Evolutionary conservation across 345 rosid species (phyloP), one percentile per base, ranked within the genome.

Genomic region (Rhizophora mangle): DNA sequence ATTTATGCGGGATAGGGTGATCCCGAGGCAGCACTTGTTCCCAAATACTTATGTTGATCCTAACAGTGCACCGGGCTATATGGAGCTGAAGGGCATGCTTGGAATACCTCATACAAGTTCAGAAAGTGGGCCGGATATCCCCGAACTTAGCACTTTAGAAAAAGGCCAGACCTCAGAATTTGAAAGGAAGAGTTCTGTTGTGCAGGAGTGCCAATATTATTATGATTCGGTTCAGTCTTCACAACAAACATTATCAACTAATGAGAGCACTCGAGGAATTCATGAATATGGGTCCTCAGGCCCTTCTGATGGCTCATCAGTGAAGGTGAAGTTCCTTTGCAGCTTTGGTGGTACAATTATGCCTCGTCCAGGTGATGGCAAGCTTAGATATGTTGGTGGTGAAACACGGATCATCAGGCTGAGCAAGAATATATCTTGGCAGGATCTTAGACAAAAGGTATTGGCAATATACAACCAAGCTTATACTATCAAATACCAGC

Each of bases 171-270:
- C 62, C 18, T 78, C 78, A 20, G 89, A 82, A 62, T 73, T 72
- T 67, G 83, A 75, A 64, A 74, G 62, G 54, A 51, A 70, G 58
- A 63, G 30, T 46, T 39, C 34, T 5, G 51, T 58, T 39, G 26
- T 15, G n/a, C 76, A 72, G 16, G 80, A 77, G 16, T 64, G 71
- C 39, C 64, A 60, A 49, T 39, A 65, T 62, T 70, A 68, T 72
- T 72, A 74, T 68, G 86, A 84, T 67, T 73, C 89, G 46, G 59
- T 78, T 53, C 79, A 61, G 63, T 70, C 89, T 0, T 83, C 65
- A 22, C 74, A 85, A 56, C 79, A 29, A 68, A 71, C 76, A 39
- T 69, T 82, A 67, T 75, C 86, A 1, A 76, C 85, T 80, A 83
- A 82, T 71, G 85, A 76, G 58, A 68, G 53, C 61, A 80, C 72